Conservation (phyloP, 441 rosid genomes). For the Syzygium malaccense region DNA sequence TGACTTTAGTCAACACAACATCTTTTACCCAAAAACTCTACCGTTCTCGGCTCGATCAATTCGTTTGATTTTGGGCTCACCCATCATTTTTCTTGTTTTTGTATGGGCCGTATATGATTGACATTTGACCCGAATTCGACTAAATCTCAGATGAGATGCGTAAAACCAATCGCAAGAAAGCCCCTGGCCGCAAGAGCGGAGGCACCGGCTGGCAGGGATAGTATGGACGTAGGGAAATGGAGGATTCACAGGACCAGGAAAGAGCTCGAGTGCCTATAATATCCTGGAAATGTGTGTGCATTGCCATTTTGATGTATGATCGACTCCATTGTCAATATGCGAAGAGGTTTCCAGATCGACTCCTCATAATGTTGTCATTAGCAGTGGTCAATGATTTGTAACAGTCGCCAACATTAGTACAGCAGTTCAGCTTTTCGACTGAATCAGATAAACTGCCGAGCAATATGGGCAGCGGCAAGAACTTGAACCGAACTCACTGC, state of each 20-base stretch:
- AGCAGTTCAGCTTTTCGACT: background rate
- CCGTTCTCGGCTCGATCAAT: background rate
- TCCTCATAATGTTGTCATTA: rapidly evolving
- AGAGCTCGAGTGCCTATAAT: background rate
- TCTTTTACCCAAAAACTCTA: background rate
- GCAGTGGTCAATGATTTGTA: background rate
- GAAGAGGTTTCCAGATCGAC: background rate
- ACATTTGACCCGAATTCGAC: background rate
- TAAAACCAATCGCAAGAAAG: background rate
- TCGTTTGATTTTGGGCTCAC: background rate
- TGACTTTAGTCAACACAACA: background rate
- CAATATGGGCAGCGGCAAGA: background rate
- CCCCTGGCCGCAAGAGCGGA: background rate
- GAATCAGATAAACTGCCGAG: background rate
- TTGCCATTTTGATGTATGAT: background rate
- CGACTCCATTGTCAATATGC: no score
- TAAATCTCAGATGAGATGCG: background rate
- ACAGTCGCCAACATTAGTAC: background rate
- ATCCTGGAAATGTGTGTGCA: background rate
- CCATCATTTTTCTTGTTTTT: background rate
- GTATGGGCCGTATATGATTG: no score
- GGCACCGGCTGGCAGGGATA: background rate
- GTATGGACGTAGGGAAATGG: background rate
- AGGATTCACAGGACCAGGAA: background rate
- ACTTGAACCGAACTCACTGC: background rate